phyloP scores from a whole-genome alignment of 208 protist genomes.

The Angomonas desouzai region DNA sequence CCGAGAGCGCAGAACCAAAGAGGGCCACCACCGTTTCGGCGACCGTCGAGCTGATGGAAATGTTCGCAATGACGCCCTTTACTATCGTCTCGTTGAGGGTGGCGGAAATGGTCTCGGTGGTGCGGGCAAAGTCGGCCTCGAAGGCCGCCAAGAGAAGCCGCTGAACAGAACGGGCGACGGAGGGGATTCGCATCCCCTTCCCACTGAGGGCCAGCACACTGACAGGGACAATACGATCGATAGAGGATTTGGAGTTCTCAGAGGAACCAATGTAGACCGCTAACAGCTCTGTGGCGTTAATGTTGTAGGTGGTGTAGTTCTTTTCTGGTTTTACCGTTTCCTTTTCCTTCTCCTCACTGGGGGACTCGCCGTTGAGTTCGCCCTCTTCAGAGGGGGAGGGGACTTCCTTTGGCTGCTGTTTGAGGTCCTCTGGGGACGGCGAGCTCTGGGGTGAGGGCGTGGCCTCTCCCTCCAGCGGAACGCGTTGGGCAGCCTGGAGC shows the following conservation, averaged over 20 bases:
- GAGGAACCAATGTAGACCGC: conserved; percentile 22
- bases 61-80: conserved; percentile 22
- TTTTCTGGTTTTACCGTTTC: neutral
- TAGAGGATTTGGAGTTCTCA: neutral
- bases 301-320: conserved; percentile 6
- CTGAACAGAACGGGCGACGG: conserved; percentile 39
- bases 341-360: neutral
- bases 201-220: conserved; percentile 19
- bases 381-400: neutral
- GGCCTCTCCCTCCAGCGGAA: neutral
- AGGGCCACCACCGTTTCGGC: conserved; percentile 62
- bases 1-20: conserved; percentile 49
- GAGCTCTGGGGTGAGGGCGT: neutral
- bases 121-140: conserved; percentile 38
- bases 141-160: conserved; percentile 62
- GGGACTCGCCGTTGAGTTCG: neutral
- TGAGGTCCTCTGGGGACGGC: neutral
- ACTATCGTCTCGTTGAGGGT: conserved; percentile 36
- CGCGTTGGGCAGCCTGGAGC: conserved; percentile 10
- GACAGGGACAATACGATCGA: conserved; percentile 21
- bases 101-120: conserved; percentile 40
- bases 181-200: conserved; percentile 14
- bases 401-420: neutral
- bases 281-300: conserved; percentile 29
- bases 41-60: conserved; percentile 42